Evolutionary conservation across 331 rosid genomes (phyloP), one percentile per base, ranked within the genome.

Genomic region (Pyracantha coccinea): DNA sequence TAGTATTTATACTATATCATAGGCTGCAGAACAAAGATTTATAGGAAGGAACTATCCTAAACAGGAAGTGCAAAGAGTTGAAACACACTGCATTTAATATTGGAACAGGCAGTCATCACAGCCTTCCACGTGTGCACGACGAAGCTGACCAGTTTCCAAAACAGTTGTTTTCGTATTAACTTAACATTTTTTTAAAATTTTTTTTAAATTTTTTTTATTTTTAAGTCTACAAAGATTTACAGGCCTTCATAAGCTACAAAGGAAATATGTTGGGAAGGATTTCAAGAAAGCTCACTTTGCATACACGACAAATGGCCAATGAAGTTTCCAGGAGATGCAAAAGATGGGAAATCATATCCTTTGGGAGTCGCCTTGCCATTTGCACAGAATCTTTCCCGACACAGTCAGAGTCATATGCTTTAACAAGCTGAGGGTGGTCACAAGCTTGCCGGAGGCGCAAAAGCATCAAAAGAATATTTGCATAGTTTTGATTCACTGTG

Each of bases 401-500:
- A 47, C 77, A 84, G 73, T 86, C 92, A n/a, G 92, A 82, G 75
- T 80, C 75, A 84, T 75, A 87, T 68, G 91, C 96, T 82, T 92
- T 92, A 70, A 95, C 97, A 77, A 95, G 99, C 75, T 66, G 85
- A 2, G 99, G 99, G 62, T 95, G 99, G 74, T 95, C 98, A 78
- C 99, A 95, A 82, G 98, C 99, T 84, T 95, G 99, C 52, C 99
- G 93, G 67, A 95, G 98, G 71, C 98, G 99, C 74, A 92, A 81
- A 78, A 95, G 97, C 99, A 95, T 92, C 83, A 92, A 76, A 52
- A 95, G 92, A 83, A 95, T 95, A 86, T 92, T 95, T 67, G 99
- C 99, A 81, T 95, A 95, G 83, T 95, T 95, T 85, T 95, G 99
- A 83, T 88, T 92, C 59, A 95, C 90, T 29, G 99, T 95, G 63